phyloP scores from a whole-genome alignment of 2,329 filamentous ascomycete genomes.

The Acrocalymma vagum region DNA sequence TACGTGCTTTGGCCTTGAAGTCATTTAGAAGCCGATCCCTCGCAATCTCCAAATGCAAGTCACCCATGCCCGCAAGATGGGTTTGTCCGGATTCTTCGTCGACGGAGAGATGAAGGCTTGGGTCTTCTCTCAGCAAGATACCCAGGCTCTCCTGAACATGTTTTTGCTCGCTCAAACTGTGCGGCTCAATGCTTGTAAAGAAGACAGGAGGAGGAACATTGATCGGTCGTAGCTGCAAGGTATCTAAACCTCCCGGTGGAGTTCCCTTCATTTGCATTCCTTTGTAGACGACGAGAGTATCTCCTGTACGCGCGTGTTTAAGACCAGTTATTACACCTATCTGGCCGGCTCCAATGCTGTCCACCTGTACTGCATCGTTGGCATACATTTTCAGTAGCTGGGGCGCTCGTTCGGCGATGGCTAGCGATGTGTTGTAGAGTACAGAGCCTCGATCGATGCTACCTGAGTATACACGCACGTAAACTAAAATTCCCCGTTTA shows the following conservation, averaged over 20 bases:
- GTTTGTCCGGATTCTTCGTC: slow-evolving; percentile 94
- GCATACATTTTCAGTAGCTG: slow-evolving; percentile 90
- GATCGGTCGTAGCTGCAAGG: slow-evolving; percentile 85
- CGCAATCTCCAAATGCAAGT: slow-evolving; percentile 93
- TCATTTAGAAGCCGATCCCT: slow-evolving; percentile 87
- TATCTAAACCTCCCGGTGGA: slow-evolving; percentile 73
- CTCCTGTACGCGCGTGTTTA: slow-evolving; percentile 90
- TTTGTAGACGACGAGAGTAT: slow-evolving; percentile 83
- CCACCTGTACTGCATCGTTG: slow-evolving; percentile 83
- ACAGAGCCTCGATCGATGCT: slow-evolving; percentile 75
- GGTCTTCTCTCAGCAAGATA: slow-evolving; percentile 87
- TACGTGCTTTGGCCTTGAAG: slow-evolving; percentile 83
- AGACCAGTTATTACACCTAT: slow-evolving; percentile 93
- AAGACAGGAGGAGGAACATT: slow-evolving; percentile 93
- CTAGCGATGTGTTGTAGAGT: slow-evolving; percentile 88
- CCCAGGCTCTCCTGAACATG: slow-evolving; percentile 78
- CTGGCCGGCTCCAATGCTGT: slow-evolving; percentile 81
- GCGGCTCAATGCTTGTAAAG: slow-evolving; percentile 90
- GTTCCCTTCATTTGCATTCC: slow-evolving; percentile 67
- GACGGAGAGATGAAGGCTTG: slow-evolving; percentile 83
- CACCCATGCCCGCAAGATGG: slow-evolving; percentile 93
- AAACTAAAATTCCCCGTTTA: slow-evolving; percentile 86
- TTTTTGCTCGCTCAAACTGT: slow-evolving; percentile 81
- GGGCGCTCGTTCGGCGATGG: slow-evolving; percentile 79
- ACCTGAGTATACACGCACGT: slow-evolving; percentile 91